Evolutionary conservation across 192 early-diverging fungal species (phyloP), one percentile per base, ranked within the genome.

Genomic region (Coemansia sp.): DNA sequence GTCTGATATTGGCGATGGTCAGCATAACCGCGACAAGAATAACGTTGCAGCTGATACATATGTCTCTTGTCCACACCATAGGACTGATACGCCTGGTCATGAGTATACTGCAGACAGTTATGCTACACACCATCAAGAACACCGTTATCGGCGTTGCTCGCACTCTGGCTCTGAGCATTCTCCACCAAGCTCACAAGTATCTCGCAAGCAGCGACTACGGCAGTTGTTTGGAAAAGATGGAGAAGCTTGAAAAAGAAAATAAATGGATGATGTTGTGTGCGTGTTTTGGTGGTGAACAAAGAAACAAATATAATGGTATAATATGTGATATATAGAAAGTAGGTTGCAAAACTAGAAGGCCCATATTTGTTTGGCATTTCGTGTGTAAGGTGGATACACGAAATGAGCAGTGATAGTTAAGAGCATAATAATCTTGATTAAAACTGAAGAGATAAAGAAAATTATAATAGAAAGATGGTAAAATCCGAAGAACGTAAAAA

Each of bases 131-230:
- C 62, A 49, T 12, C 62, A 26, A 18, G 46, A 63, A 21, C 61
- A 63, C 43, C 61, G 12, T 18, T 55, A 58, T 19, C 36, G 21
- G 40, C n/a, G 42, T 15, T 19, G 42, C 12, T 15, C n/a, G 15
- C 68, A 41, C 15, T 45, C 8, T 37, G 18, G 41, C 3, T 19
- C 13, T 9, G 48, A 57, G 12, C 52, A 8, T 13, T 58, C 57
- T 10, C 49, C 63, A 6, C 63, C 63, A 1, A 26, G 18, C 15
- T 63, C 68, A 3, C 61, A 70, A 16, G n/a, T 51, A 9, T 70
- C 68, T 6, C 68, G 61, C 62, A 70, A 61, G 43, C 61, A 70
- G 54, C 68, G 68, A 16, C 41, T 70, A n/a, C 68, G 68, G 51
- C 68, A 70, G 32, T 46, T 70, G 10, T 62, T 46, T 26, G 61